phyloP scores from a whole-genome alignment of 2,329 filamentous ascomycete genomes.

The Neospermospora avenae region DNA sequence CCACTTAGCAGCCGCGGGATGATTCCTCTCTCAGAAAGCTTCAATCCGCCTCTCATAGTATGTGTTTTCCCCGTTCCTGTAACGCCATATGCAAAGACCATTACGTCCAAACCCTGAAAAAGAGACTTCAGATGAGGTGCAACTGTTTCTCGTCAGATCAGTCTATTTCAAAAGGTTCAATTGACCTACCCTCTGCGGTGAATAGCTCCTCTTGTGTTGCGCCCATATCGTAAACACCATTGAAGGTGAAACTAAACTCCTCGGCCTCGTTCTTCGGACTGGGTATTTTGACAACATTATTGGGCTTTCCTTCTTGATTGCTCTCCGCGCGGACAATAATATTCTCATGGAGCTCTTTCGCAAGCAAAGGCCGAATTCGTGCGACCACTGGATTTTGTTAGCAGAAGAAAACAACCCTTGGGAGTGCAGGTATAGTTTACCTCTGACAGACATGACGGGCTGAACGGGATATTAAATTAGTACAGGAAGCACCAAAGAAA shows the following conservation, averaged over 20 bases:
- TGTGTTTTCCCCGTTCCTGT: slow-evolving; percentile 94
- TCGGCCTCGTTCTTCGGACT: slow-evolving; percentile 91
- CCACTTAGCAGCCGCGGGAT: slow-evolving; percentile 82
- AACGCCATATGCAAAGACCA: slow-evolving; percentile 88
- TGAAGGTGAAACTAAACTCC: slow-evolving; percentile 92
- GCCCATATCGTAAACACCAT: slow-evolving; percentile 79
- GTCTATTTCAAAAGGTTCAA: neutral
- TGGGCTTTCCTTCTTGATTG: slow-evolving; percentile 57
- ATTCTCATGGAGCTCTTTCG: slow-evolving; percentile 82
- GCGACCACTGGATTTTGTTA: slow-evolving; percentile 72
- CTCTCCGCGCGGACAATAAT: slow-evolving; percentile 72
- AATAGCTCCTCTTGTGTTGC: slow-evolving; percentile 86
- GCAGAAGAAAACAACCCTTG: slow-evolving; percentile 45
- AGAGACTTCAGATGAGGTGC: slow-evolving; percentile 86
- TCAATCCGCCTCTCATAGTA: slow-evolving; percentile 90
- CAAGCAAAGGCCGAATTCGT: slow-evolving; percentile 82
- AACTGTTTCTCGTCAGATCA: slow-evolving; percentile 52
- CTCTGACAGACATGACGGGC: slow-evolving; percentile 30
- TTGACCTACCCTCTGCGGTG: slow-evolving; percentile 72
- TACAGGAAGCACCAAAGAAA: slow-evolving; percentile 13
- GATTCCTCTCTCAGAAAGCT: slow-evolving; percentile 79
- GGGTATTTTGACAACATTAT: slow-evolving; percentile 77
- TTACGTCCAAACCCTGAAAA: slow-evolving; percentile 84
- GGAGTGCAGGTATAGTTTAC: slow-evolving; percentile 11
- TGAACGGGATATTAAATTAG: slow-evolving; percentile 9